Evolutionary conservation across 148 eudicot genomes (phyloP).

Genomic region (Nyssa sinensis): DNA sequence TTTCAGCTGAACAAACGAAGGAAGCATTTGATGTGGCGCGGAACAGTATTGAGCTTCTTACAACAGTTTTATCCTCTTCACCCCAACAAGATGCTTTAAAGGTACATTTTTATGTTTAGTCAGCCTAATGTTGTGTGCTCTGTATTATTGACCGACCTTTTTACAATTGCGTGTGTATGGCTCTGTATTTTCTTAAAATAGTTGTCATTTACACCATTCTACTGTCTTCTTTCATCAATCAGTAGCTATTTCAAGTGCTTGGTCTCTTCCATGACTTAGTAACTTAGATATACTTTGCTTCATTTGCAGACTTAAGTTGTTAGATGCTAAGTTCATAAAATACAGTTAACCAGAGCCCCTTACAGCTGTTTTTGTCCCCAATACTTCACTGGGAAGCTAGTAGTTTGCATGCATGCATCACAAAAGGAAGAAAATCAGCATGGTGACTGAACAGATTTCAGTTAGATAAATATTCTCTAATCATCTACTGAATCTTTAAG

Average conservation of each 20-base stretch:
- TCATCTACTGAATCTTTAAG: not conserved
- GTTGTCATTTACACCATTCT: not conserved
- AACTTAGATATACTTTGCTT: not conserved
- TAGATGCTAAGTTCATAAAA: too few species aligned
- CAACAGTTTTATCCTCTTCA: conserved; percentile 88
- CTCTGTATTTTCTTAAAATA: not conserved
- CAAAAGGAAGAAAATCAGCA: not conserved
- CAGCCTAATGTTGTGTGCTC: not conserved
- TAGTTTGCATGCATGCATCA: not conserved
- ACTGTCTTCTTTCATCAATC: not conserved
- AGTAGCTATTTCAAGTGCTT: not conserved
- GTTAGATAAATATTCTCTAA: not conserved
- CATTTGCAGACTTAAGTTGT: not conserved
- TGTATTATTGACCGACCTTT: not conserved
- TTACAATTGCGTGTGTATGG: not conserved
- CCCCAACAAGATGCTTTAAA: conserved; percentile 89
- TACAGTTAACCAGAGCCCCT: too few species aligned
- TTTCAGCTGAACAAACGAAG: conserved; percentile 84
- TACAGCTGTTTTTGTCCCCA: too few species aligned
- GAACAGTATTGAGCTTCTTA: conserved; percentile 85
- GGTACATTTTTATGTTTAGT: conserved; percentile 45
- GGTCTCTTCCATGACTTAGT: not conserved
- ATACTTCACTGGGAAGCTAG: not conserved
- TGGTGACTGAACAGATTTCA: not conserved
- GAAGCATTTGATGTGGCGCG: conserved; percentile 98